Percentiles rank a stretch among this genome's conserved stretches.
phyloP scores from a whole-genome alignment of 2,329 filamentous ascomycete species.

The Chaetomium globosum region DNA sequence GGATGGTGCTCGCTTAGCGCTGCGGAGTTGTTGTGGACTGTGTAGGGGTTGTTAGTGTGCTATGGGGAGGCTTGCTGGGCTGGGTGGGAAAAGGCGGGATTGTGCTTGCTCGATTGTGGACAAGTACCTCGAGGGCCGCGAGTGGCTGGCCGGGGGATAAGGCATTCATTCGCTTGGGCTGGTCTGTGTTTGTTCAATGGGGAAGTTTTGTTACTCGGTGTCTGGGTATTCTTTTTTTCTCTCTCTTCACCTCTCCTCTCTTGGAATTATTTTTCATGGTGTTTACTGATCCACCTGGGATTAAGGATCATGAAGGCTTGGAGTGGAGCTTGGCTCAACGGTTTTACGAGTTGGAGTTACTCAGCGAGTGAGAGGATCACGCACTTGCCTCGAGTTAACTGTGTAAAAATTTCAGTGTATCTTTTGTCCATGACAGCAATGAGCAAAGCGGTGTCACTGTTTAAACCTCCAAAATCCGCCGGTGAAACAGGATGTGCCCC shows the following conservation, averaged over 20 bases:
- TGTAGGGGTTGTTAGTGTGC: not conserved
- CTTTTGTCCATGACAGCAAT: not conserved
- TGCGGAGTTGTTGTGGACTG: not conserved
- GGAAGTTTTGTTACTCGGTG: not conserved
- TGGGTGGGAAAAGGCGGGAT: not conserved
- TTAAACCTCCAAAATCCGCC: not conserved
- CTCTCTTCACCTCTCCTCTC: not conserved
- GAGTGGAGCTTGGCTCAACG: not conserved
- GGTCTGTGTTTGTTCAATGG: not conserved
- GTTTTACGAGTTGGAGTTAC: slow-evolving; percentile 1
- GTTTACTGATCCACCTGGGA: not conserved
- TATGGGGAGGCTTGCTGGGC: not conserved
- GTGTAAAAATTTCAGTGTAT: not conserved
- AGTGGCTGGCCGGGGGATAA: too few relatives aligned
- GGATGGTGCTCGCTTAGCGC: not conserved
- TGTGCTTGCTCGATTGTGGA: not conserved
- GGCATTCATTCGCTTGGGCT: not conserved
- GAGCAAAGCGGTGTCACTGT: not conserved
- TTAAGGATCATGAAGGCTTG: not conserved
- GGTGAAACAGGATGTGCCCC: not conserved
- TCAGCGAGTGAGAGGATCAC: too few relatives aligned
- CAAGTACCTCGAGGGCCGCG: not conserved
- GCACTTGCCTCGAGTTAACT: too few relatives aligned
- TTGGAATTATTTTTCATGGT: not conserved
- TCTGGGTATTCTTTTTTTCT: not conserved